phyloP scores from a whole-genome alignment of 192 early-diverging fungal species.

The Backusella liffmaniae region DNA sequence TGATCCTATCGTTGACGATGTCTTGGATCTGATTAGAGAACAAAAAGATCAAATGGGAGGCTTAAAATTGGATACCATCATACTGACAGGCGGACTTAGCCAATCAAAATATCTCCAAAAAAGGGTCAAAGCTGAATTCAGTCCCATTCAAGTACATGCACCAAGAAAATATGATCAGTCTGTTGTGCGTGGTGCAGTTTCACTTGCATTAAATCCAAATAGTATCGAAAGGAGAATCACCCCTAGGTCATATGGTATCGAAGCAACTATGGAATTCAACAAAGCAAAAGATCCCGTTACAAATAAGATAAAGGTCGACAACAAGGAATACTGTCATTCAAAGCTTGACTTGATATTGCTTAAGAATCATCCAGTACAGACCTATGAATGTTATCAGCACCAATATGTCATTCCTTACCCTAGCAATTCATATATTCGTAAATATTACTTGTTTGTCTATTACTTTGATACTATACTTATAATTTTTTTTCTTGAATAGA shows the following conservation, averaged over 20 bases:
- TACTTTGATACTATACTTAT: neutral
- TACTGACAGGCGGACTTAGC: conserved; percentile 52
- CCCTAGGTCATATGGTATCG: conserved; percentile 7
- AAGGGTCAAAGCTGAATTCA: conserved; percentile 39
- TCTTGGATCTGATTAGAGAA: conserved; percentile 43
- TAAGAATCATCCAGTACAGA: neutral
- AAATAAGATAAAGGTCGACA: neutral
- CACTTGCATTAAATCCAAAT: conserved; percentile 35
- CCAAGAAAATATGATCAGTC: conserved; percentile 45
- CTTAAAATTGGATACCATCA: conserved; percentile 34
- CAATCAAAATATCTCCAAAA: conserved; percentile 51
- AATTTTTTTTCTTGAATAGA: neutral
- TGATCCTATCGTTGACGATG: conserved; percentile 46
- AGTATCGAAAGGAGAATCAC: conserved; percentile 8
- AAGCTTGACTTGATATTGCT: neutral
- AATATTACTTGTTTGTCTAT: neutral
- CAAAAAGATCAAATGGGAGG: conserved; percentile 38
- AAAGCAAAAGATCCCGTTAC: neutral
- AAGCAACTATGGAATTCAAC: neutral
- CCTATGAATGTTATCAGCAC: neutral
- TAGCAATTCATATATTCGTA: conserved; percentile 6
- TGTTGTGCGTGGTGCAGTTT: conserved; percentile 51
- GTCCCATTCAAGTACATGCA: conserved; percentile 19
- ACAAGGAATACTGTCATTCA: neutral
- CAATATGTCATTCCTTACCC: conserved; percentile 1